Percentiles rank a stretch among this genome's conserved stretches.
These are phyloP conservation scores for Hypoxylon sp. DNA, from an alignment of 2,329 filamentous ascomycete genomes.

Conservation along the genomic window DNA sequence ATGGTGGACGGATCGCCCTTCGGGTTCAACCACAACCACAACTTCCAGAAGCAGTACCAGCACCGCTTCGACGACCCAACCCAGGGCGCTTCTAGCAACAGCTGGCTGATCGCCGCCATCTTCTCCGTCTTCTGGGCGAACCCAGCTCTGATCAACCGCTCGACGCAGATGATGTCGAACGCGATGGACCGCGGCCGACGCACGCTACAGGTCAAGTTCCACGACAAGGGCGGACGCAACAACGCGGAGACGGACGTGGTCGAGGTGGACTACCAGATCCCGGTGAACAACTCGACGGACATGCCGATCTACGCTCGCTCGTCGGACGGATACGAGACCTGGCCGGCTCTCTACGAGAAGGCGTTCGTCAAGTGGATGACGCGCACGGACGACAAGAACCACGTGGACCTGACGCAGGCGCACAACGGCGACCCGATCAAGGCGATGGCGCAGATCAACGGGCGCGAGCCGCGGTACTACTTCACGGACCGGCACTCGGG, in stretches of 20 bases:
- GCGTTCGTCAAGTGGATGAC: constrained; percentile 57
- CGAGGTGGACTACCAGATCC: constrained; percentile 54
- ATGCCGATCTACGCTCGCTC: constrained; percentile 54
- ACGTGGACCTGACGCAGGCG: constrained; percentile 53
- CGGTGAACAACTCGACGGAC: constrained; percentile 55
- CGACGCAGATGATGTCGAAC: constrained; percentile 36
- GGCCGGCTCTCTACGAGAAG: constrained; percentile 58
- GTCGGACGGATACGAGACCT: constrained; percentile 52
- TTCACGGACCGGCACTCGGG: constrained; percentile 46
- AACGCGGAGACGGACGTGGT: constrained; percentile 50
- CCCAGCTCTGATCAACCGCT: constrained; percentile 52
- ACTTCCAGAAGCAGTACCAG: constrained; percentile 31
- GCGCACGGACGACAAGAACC: constrained; percentile 40
- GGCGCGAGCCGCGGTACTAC: constrained; percentile 50
- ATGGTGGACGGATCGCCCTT: constrained; percentile 47
- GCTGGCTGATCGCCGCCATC: constrained; percentile 55
- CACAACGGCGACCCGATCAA: constrained; percentile 55
- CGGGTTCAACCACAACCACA: constrained; percentile 39
- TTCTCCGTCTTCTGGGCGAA: constrained; percentile 57
- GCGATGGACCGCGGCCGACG: constrained; percentile 33
- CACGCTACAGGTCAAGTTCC: constrained; percentile 49
- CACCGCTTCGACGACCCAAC: constrained; percentile 53
- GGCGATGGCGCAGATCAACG: constrained; percentile 56
- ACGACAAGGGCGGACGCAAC: constrained; percentile 56
- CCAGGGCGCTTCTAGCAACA: constrained; percentile 53